Evolutionary conservation across 2,329 filamentous ascomycete genomes (phyloP), one percentile per base, ranked within the genome.

Genomic region (Colletotrichum costaricense): DNA sequence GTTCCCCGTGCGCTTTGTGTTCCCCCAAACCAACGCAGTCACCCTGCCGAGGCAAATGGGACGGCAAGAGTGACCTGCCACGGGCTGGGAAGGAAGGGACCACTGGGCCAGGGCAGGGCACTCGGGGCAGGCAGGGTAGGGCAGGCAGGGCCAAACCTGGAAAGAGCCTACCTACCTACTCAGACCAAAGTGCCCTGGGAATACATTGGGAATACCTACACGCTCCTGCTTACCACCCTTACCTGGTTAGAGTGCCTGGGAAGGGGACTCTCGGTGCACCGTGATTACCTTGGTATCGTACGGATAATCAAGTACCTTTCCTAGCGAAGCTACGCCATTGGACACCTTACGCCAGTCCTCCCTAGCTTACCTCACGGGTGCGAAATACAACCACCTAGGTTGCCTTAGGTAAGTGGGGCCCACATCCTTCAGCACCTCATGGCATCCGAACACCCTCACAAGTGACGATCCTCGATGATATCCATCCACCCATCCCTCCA

Each of bases 371-470:
- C 30, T 35, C 33, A 35, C 33, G 35, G 22, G 16, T n/a, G 30
- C 24, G 38, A 19, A 42, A 14, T 42, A 42, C 38, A 42, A 49
- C 16, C 24, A 33, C 30, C 30, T 33, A 33, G 30, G 30, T 9
- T 28, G 22, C n/a, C 28, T 30, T 22, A 63, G 33, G 60, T 49
- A 52, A 63, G 56, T 56, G 62, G 67, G 71, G 55, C 60, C 46
- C 56, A 56, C 42, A 69, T 73, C 67, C 71, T 73, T 73, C 71
- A 70, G 67, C 71, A 62, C 56, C 71, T 72, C 58, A 55, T 64
- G 67, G 67, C 67, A 69, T 35, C 28, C 54, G 46, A 35, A 52
- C 38, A 64, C 52, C 52, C 54, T 49, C 55, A 4, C 19, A 42
- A 42, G 38, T 42, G 38, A 42, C 38, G 38, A 42, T 14, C 33